Percentiles rank a stretch among this genome's conserved stretches.
Evolutionary conservation across 768 basidiomycete genomes (phyloP).

Genomic region (Chalciporus piperatus): DNA sequence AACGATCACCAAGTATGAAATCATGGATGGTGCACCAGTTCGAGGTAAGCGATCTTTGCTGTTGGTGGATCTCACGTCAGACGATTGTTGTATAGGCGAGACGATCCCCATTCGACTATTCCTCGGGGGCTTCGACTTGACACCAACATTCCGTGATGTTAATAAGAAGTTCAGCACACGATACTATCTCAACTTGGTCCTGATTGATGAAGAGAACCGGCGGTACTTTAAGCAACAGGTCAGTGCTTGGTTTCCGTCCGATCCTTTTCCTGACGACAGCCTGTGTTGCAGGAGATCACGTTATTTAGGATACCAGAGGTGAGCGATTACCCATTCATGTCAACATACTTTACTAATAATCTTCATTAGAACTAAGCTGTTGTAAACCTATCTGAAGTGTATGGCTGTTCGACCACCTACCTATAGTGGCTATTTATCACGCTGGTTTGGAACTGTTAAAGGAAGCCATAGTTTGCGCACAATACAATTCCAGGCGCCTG

Average conservation of each 20-base stretch:
- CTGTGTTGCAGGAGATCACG: slow-evolving; percentile 66
- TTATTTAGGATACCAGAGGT: slow-evolving; percentile 90
- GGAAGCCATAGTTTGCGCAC: neutral
- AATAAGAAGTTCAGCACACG: slow-evolving; percentile 99
- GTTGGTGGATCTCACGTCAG: neutral
- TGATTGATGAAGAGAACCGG: slow-evolving; percentile 97
- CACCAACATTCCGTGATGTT: slow-evolving; percentile 97
- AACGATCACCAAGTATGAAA: slow-evolving; percentile 99
- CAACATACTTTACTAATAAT: slow-evolving; percentile 1
- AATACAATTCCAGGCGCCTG: neutral
- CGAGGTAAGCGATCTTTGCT: slow-evolving; percentile 52
- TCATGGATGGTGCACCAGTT: slow-evolving; percentile 99
- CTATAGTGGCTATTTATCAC: neutral
- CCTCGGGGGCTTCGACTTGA: slow-evolving; percentile 96
- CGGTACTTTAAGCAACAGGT: slow-evolving; percentile 98
- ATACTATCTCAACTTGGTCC: slow-evolving; percentile 95
- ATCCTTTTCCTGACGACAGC: neutral
- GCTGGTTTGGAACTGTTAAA: slow-evolving; percentile 4
- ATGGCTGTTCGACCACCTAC: slow-evolving; percentile 5
- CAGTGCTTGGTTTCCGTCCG: slow-evolving; percentile 8
- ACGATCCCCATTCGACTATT: slow-evolving; percentile 98
- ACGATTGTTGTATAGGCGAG: slow-evolving; percentile 60
- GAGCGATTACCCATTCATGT: slow-evolving; percentile 15
- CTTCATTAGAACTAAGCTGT: slow-evolving; percentile 34
- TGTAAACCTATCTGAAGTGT: slow-evolving; percentile 1